Conservation (phyloP, 805 yeast genomes). For the Jamesozyma spencerorum region DNA sequence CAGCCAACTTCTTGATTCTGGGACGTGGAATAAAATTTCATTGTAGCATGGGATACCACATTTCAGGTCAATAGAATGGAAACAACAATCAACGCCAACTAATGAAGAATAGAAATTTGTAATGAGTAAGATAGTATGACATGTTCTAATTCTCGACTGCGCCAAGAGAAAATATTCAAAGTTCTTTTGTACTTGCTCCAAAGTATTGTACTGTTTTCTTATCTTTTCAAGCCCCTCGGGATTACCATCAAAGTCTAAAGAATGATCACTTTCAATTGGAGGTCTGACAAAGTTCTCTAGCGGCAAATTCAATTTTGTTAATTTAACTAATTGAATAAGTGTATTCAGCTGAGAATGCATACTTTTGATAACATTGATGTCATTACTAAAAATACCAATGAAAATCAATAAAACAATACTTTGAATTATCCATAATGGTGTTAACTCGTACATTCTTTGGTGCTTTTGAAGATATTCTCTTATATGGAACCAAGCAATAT, state of each 20-base stretch:
- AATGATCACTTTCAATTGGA: constrained; percentile 33
- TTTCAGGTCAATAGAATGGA: constrained; percentile 41
- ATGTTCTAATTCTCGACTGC: constrained; percentile 72
- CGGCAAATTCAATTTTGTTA: constrained; percentile 58
- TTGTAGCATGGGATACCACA: constrained; percentile 59
- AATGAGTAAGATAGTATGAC: constrained; percentile 54
- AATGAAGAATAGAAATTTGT: constrained; percentile 46
- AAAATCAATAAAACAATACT: constrained; percentile 72
- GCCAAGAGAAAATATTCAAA: constrained; percentile 49
- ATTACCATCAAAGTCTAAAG: constrained; percentile 39
- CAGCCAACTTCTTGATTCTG: constrained; percentile 44
- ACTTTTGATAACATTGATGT: constrained; percentile 58
- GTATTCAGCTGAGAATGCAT: constrained; percentile 77
- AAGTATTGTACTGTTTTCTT: constrained; percentile 21
- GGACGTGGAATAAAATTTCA: constrained; percentile 54
- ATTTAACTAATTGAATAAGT: constrained; percentile 65
- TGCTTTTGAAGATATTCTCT: constrained; percentile 54
- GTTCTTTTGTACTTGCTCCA: constrained; percentile 27
- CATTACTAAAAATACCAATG: constrained; percentile 71
- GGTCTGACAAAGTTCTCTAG: constrained; percentile 39
- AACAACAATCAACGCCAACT: constrained; percentile 36
- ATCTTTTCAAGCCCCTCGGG: constrained; percentile 36
- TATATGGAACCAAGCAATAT: constrained; percentile 57
- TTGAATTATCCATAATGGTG: constrained; percentile 84
- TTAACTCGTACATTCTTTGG: constrained; percentile 39